Evolutionary conservation across 768 basidiomycete species (phyloP).

Genomic region (Amanita inopinata): DNA sequence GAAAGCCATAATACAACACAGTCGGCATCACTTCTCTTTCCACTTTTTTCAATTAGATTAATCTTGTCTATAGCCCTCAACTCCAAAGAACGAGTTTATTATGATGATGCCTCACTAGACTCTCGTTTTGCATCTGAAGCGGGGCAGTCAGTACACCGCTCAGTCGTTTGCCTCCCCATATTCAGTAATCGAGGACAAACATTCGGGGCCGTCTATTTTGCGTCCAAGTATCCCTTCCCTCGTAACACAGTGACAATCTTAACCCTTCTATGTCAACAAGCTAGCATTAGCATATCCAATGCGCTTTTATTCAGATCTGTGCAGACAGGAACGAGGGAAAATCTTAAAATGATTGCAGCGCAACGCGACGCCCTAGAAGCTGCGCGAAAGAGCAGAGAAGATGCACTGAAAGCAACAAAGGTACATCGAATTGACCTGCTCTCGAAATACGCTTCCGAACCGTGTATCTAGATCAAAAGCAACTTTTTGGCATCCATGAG

Average conservation of each 20-base stretch:
- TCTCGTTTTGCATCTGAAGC: slow-evolving; percentile 64
- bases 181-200: slow-evolving; percentile 71
- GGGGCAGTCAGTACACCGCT: slow-evolving; percentile 46
- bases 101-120: slow-evolving; percentile 53
- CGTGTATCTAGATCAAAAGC: slow-evolving; percentile 51
- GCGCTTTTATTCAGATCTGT: slow-evolving; percentile 68
- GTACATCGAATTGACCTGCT: slow-evolving; percentile 20
- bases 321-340: slow-evolving; percentile 63
- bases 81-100: slow-evolving; percentile 49
- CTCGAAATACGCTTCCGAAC: background rate
- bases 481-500: slow-evolving; percentile 74
- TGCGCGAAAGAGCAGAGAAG: slow-evolving; percentile 60
- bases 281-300: slow-evolving; percentile 67
- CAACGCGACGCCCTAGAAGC: slow-evolving; percentile 63
- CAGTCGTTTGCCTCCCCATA: slow-evolving; percentile 61
- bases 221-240: slow-evolving; percentile 56
- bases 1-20: slow-evolving; percentile 57
- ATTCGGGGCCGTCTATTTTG: slow-evolving; percentile 60
- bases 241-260: slow-evolving; percentile 50
- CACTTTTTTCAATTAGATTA: background rate
- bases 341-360: slow-evolving; percentile 68
- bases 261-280: slow-evolving; percentile 62
- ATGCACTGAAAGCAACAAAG: slow-evolving; percentile 67
- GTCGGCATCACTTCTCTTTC: slow-evolving; percentile 25
- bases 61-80: slow-evolving; percentile 40